phyloP scores from a whole-genome alignment of 2,329 filamentous ascomycete genomes.

The Neurospora sp. region DNA sequence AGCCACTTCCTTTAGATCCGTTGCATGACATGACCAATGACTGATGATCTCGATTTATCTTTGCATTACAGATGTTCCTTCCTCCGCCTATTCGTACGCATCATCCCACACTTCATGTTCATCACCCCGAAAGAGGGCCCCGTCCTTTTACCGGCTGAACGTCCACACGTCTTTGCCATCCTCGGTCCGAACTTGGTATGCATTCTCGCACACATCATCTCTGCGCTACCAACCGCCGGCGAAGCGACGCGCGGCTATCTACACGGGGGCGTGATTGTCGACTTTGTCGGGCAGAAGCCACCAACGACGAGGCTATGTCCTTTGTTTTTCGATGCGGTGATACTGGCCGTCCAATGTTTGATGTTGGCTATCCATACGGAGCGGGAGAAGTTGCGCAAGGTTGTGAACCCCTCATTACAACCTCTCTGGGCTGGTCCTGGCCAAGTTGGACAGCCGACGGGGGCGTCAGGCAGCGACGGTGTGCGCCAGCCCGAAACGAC shows the following conservation, averaged over 20 bases:
- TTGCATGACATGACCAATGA: background rate
- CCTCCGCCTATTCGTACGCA: conserved; percentile 50
- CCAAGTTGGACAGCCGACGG: conserved; percentile 5
- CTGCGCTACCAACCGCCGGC: conserved; percentile 44
- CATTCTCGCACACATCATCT: conserved; percentile 48
- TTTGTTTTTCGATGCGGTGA: conserved; percentile 43
- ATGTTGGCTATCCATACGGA: conserved; percentile 56
- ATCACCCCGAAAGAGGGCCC: conserved; percentile 52
- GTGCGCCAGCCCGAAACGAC: conserved; percentile 9
- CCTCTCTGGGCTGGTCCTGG: conserved; percentile 1
- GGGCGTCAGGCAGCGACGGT: conserved; percentile 6
- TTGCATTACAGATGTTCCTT: conserved; percentile 48
- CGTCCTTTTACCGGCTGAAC: conserved; percentile 45
- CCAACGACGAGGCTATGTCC: conserved; percentile 47
- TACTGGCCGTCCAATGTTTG: conserved; percentile 49
- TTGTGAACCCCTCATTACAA: conserved; percentile 24
- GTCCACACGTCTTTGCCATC: conserved; percentile 48
- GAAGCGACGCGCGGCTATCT: conserved; percentile 56
- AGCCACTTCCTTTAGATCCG: background rate
- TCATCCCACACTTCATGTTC: conserved; percentile 51
- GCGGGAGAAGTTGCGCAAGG: conserved; percentile 44
- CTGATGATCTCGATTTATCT: background rate
- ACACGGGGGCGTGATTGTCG: conserved; percentile 57
- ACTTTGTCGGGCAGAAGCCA: conserved; percentile 58
- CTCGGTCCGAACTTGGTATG: conserved; percentile 50